These are phyloP conservation scores for Malus hybrid DNA, from an alignment of 331 rosid species.

Conservation along the genomic window DNA sequence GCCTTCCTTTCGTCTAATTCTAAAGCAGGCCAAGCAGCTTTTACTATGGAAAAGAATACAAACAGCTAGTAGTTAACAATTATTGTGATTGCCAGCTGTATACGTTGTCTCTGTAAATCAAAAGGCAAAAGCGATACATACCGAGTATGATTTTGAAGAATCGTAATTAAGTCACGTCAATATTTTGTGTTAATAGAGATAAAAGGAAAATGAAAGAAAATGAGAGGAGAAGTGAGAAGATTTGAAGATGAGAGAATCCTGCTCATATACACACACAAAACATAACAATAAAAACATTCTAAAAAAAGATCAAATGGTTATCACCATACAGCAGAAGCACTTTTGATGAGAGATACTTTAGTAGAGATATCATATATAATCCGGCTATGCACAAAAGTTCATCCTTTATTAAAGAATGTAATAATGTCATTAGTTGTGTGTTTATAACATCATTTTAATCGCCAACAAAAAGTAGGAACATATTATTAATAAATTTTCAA, in stretches of 20 bases:
- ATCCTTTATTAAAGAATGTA: no score
- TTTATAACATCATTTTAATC: no score
- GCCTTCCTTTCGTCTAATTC: no score
- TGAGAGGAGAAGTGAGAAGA: no score
- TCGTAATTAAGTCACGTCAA: no score
- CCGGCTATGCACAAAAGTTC: background rate
- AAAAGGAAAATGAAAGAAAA: no score
- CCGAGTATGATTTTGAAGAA: no score
- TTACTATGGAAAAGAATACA: background rate
- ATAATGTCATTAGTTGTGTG: background rate
- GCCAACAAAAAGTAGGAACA: background rate
- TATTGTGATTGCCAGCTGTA: constrained; percentile 2
- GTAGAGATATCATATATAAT: constrained; percentile 12
- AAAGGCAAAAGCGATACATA: constrained; percentile 4
- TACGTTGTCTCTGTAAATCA: background rate
- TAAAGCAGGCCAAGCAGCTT: no score
- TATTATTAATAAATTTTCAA: no score
- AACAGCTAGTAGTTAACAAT: background rate
- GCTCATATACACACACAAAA: background rate
- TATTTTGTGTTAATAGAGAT: no score
- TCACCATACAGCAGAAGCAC: constrained; percentile 10
- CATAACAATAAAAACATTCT: background rate
- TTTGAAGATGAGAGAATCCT: no score
- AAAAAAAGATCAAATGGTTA: constrained; percentile 5
- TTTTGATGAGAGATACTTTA: constrained; percentile 19